Base-by-base conservation (phyloP, 805 yeast species). In the Cyberlindnera meyerae region DNA sequence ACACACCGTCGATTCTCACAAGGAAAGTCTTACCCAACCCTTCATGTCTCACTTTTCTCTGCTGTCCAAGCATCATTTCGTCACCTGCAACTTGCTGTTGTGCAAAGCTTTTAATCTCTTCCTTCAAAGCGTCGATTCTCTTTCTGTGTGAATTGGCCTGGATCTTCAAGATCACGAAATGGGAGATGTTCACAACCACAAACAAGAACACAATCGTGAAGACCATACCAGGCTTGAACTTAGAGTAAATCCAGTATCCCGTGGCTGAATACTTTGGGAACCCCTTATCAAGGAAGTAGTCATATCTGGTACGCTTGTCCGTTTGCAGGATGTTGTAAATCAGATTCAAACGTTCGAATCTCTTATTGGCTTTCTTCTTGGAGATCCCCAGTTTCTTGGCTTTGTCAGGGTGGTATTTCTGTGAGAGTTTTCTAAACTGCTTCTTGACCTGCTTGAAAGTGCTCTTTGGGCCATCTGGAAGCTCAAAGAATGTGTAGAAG, bases 321-420 rank as follows among this genome's bases (percentile, higher is more conserved):
- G 73, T 66, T 47, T 90, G 71, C 32, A 89, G 66, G 37, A 89
- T 79, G 52, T 82, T 76, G 24, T 88, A 81, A 16, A 86, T 83
- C 18, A 79, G 59, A 24, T 93, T 83, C 25, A 93, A 70, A 20
- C 90, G 66, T 51, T 90, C 86, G 55, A 80, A 93, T 27, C 86
- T 68, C 47, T 75, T 74, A 40, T 62, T 66, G 29, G 63, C 69
- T 37, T 66, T 68, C 38, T 55, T 58, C 30, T 62, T 62, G 33
- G 59, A 34, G n/a, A 39, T 15, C 5, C 44, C 44, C 17, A 15
- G 33, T 25, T 36, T 31, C 3, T 37, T 30, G 21, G 62, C 59
- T 58, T 90, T 88, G 61, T 90, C 98, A 0, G 98, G 98, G 55
- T 90, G 98, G 48, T 82, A 68, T 44, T 67, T 68, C 35, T 82